Percentiles rank a stretch among this genome's conserved stretches.
Conservation (phyloP, 768 basidiomycete genomes). For the Boletellus sp. region DNA sequence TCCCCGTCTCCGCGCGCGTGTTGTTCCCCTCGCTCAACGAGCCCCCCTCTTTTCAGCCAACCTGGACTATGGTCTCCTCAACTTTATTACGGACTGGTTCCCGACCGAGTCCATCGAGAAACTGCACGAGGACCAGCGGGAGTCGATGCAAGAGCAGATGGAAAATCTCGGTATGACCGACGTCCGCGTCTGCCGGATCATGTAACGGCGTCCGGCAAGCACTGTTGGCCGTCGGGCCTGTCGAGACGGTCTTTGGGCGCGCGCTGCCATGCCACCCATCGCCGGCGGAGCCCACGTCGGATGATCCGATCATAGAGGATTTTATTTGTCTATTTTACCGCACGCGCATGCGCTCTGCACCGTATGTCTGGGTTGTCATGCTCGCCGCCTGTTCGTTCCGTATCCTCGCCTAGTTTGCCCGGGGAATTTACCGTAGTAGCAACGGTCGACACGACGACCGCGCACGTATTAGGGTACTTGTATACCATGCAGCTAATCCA, state of each 20-base stretch:
- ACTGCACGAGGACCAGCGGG: slow-evolving; percentile 67
- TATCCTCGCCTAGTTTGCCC: no score
- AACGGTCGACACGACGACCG: neutral
- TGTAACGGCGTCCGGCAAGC: slow-evolving; percentile 25
- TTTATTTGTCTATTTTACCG: no score
- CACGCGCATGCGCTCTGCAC: no score
- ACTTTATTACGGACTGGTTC: slow-evolving; percentile 93
- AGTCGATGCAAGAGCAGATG: slow-evolving; percentile 67
- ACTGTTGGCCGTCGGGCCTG: no score
- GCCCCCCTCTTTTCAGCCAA: slow-evolving; percentile 46
- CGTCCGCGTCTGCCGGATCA: slow-evolving; percentile 36
- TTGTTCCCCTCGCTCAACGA: neutral
- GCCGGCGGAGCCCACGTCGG: no score
- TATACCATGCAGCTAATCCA: slow-evolving; percentile 4
- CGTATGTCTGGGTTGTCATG: no score
- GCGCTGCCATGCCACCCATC: neutral
- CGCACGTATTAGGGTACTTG: neutral
- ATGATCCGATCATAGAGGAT: no score
- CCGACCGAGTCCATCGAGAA: slow-evolving; percentile 78
- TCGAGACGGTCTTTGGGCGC: no score
- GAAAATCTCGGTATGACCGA: slow-evolving; percentile 54
- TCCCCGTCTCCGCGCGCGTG: neutral
- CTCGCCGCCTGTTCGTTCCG: no score
- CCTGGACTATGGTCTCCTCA: slow-evolving; percentile 72
- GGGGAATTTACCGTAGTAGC: no score